phyloP scores from a whole-genome alignment of 192 early-diverging fungal species.

The Coemansia sp. region DNA sequence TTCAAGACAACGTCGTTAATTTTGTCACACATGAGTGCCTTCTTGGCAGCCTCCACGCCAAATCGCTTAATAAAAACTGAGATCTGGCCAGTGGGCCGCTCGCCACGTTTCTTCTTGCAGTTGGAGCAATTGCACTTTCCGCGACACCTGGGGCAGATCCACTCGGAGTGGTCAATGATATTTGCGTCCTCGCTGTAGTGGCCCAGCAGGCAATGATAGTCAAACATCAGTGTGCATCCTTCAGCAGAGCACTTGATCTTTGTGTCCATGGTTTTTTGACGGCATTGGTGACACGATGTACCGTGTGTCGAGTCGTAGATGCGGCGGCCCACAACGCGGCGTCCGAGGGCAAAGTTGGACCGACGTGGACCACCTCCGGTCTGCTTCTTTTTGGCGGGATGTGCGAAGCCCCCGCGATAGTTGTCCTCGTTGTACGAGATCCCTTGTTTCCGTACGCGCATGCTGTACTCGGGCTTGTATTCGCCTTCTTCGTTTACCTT shows the following conservation, averaged over 20 bases:
- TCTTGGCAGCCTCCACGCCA: slow-evolving; percentile 26
- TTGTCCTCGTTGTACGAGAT: slow-evolving; percentile 36
- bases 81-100: slow-evolving; percentile 39
- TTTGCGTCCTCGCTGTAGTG: slow-evolving; percentile 38
- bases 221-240: slow-evolving; percentile 32
- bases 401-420: neutral
- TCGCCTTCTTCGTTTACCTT: slow-evolving; percentile 10
- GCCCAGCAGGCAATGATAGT: slow-evolving; percentile 33
- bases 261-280: slow-evolving; percentile 44
- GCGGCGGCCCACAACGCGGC: slow-evolving; percentile 25
- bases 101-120: slow-evolving; percentile 38
- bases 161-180: slow-evolving; percentile 14
- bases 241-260: slow-evolving; percentile 34
- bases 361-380: slow-evolving; percentile 12
- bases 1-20: slow-evolving; percentile 13
- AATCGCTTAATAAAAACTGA: slow-evolving; percentile 30
- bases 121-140: slow-evolving; percentile 43
- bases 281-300: slow-evolving; percentile 48
- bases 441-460: slow-evolving; percentile 14
- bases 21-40: slow-evolving; percentile 8
- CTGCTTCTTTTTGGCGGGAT: slow-evolving; percentile 10
- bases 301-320: slow-evolving; percentile 33
- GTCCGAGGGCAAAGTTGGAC: slow-evolving; percentile 13
- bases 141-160: slow-evolving; percentile 43
- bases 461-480: slow-evolving; percentile 25